Conservation (phyloP, 2,329 filamentous ascomycete species). For the Pseudocercospora ulei region DNA sequence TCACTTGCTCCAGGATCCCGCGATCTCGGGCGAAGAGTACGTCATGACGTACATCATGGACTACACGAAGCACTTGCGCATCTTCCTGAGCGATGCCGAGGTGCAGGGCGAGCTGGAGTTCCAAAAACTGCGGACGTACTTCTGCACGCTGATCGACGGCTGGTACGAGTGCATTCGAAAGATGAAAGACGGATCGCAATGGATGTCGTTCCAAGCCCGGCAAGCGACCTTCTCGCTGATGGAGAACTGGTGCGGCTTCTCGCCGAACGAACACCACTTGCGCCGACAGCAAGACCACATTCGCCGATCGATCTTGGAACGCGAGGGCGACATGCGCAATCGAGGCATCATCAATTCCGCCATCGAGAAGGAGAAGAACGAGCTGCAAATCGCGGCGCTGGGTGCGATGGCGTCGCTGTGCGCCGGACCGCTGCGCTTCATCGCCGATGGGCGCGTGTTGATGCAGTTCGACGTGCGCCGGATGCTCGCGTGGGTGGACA, state of each 20-base stretch:
- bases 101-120: conserved; percentile 93
- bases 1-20: conserved; percentile 67
- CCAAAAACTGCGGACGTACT: conserved; percentile 81
- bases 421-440: conserved; percentile 69
- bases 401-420: conserved; percentile 94
- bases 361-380: conserved; percentile 94
- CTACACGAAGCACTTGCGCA: conserved; percentile 83
- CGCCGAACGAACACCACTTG: conserved; percentile 77
- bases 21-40: conserved; percentile 70
- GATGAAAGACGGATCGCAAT: conserved; percentile 72
- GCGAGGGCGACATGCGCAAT: conserved; percentile 62
- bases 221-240: conserved; percentile 93
- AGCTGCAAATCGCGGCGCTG: conserved; percentile 77
- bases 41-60: conserved; percentile 78
- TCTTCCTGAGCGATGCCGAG: conserved; percentile 89
- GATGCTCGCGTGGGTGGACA: conserved; percentile 91
- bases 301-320: conserved; percentile 71
- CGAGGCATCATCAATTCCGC: conserved; percentile 71
- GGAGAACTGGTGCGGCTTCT: conserved; percentile 99
- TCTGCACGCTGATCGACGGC: conserved; percentile 86
- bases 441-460: conserved; percentile 74
- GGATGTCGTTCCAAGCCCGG: conserved; percentile 95
- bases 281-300: conserved; percentile 75
- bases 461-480: conserved; percentile 85
- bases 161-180: conserved; percentile 84